Percentiles rank a stretch among this genome's conserved stretches.
Conservation (phyloP, 495 filamentous ascomycete species). For the Penicillium roqueforti region DNA sequence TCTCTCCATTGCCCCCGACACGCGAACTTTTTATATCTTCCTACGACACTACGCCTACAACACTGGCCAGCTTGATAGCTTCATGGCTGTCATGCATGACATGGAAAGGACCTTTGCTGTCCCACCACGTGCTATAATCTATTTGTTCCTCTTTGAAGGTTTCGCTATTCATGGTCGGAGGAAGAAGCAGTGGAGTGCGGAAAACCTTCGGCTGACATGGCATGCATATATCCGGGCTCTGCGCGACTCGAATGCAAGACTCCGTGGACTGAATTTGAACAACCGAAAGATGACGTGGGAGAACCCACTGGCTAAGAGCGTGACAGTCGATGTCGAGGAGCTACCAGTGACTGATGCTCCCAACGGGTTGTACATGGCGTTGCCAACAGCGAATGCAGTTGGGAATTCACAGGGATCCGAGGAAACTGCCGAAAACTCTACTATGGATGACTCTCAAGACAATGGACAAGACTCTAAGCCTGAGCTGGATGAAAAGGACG, state of each 20-base stretch:
- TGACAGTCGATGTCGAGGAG: slow-evolving; percentile 6
- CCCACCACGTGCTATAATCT: slow-evolving; percentile 41
- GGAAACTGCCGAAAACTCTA: neutral
- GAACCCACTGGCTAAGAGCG: slow-evolving; percentile 32
- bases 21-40: slow-evolving; percentile 44
- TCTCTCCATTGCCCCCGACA: slow-evolving; percentile 39
- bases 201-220: slow-evolving; percentile 48
- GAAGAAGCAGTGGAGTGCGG: slow-evolving; percentile 61
- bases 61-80: slow-evolving; percentile 34
- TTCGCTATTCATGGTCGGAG: slow-evolving; percentile 68
- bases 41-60: slow-evolving; percentile 35
- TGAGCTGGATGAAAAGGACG: slow-evolving; percentile 1
- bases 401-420: neutral
- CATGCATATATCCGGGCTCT: slow-evolving; percentile 46
- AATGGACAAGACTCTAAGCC: neutral
- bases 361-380: slow-evolving; percentile 28
- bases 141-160: slow-evolving; percentile 60
- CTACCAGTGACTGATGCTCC: slow-evolving; percentile 8
- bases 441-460: neutral
- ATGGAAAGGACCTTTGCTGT: slow-evolving; percentile 38
- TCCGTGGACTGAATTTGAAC: slow-evolving; percentile 22
- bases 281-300: slow-evolving; percentile 28
- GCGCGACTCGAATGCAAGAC: slow-evolving; percentile 52
- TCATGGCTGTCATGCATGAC: slow-evolving; percentile 36
- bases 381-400: slow-evolving; percentile 18